Evolutionary conservation across 371 early-diverging fungal genomes (phyloP), one percentile per base, ranked within the genome.

Genomic region (Mortierella sp.): DNA sequence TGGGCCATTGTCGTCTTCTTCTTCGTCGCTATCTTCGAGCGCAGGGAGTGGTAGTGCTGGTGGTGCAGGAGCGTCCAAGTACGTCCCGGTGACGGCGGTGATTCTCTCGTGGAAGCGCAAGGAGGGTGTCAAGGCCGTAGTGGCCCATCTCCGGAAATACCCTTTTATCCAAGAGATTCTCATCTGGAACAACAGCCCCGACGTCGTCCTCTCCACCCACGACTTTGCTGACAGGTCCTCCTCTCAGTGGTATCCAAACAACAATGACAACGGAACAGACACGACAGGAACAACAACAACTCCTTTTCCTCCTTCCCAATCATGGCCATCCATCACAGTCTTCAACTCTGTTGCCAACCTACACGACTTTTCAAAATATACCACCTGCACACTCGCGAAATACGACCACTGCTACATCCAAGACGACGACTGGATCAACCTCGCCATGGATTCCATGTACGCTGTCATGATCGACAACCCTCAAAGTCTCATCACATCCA

Each of bases 351-450:
- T 91, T n/a, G 91, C 91, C 58, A 89, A 91, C 45, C 65, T 92
- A 52, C 87, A 89, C 72, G 92, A 92, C 76, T 88, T 92, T 71
- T 91, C 92, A 73, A 89, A 93, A 72, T 93, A 91, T 76, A 93
- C 91, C 7, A 89, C 91, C 44, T 94, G 94, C 70, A 84, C 92
- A 0, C 88, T 93, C 73, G 93, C 93, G 10, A 81, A 90, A n/a
- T 88, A 90, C 50, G 89, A 90, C 21, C 89, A 91, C 71, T 94
- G 94, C 74, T 94, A 92, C 73, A 90, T 93, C 77, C 94, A 94
- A 87, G 92, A 92, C 65, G 93, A 93, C 48, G 89, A 89, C 63
- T 93, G 91, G 89, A 74, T 89, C 48, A 92, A 92, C 31, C 57
- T 87, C 2, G 87, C 89, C 45, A 77, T 93, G 89, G 93, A 93